These are phyloP conservation scores for grape (Vitis vinifera) DNA, from an alignment of 164 flowering plant species.

Conservation along the genomic window DNA sequence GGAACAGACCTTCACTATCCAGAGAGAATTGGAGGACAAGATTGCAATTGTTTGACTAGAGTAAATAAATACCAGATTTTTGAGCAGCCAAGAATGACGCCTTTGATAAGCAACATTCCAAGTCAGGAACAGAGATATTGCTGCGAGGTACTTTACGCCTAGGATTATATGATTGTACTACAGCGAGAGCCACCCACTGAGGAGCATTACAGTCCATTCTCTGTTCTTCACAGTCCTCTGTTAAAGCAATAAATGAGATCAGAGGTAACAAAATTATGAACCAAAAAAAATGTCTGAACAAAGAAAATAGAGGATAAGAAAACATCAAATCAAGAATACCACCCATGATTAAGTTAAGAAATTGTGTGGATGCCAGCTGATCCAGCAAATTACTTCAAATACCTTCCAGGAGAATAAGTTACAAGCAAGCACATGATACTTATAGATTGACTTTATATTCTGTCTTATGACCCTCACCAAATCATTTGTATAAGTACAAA, in stretches of 20 bases:
- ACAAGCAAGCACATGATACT: no score
- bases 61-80: constrained; percentile 59
- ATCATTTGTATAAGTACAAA: no score
- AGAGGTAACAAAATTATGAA: constrained; percentile 1
- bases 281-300: neutral
- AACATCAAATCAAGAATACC: no score
- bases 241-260: constrained; percentile 7
- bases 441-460: no score
- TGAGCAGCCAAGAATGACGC: constrained; percentile 76
- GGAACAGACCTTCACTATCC: no score
- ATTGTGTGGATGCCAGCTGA: no score
- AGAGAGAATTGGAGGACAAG: no score
- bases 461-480: no score
- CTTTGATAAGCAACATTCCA: constrained; percentile 75
- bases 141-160: constrained; percentile 88
- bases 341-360: no score
- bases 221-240: constrained; percentile 43
- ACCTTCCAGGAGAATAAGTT: no score
- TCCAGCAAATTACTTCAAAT: no score
- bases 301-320: neutral
- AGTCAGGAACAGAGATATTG: constrained; percentile 63
- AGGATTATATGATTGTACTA: constrained; percentile 86
- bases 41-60: no score
- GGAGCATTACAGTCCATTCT: constrained; percentile 24
- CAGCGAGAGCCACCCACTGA: constrained; percentile 83